Base-by-base conservation (phyloP, 305 asterid genomes). In the Plantago coronopus region DNA sequence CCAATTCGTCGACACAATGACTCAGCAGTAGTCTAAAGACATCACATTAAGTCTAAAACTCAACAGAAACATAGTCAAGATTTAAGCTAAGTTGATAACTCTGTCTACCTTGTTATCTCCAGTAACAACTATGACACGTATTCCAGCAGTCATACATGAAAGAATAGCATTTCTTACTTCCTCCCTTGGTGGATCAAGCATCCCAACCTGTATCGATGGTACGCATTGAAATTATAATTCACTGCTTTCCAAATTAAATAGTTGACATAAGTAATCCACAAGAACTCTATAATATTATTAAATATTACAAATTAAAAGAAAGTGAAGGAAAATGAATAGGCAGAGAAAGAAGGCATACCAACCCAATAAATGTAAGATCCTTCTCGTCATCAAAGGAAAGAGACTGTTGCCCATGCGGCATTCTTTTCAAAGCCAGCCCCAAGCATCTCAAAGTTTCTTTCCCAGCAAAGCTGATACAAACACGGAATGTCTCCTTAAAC, bases 171-270 rank as follows among this genome's bases (percentile, higher is more conserved):
- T 78, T 68, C 80, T 81, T 48, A 93, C 99, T 85, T 89, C 97
- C 78, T 89, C 96, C 82, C 97, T 85, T 51, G 99, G 99, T 56
- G 99, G 99, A 82, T 93, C 99, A 76, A 85, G 96, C 99, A 93
- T 93, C 67, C 99, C 99, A 83, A 89, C 94, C 99, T 93, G 78
- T 62, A 7, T 6, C 23, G 68, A 64, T 38, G 56, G 27, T 10
- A 74, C 21, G 59, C 45, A 2, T 9, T 2, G 25, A 15, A 55
- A 53, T 25, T 7, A 18, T 20, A 53, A 53, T 17, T 29, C 43
- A 59, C 51, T 17, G 45, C 48, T 25, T 7, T 34, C 40, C 40
- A 7, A 34, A 34, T 34, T 13, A 63, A 38, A 25, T 51, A 57
- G 66, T 42, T 46, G 25, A 54, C 19, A 21, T 10, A 21, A 57